Percentiles rank a stretch among this genome's conserved stretches.
phyloP scores from a whole-genome alignment of 83 land plant species.

The Isoetes engelmannii region DNA sequence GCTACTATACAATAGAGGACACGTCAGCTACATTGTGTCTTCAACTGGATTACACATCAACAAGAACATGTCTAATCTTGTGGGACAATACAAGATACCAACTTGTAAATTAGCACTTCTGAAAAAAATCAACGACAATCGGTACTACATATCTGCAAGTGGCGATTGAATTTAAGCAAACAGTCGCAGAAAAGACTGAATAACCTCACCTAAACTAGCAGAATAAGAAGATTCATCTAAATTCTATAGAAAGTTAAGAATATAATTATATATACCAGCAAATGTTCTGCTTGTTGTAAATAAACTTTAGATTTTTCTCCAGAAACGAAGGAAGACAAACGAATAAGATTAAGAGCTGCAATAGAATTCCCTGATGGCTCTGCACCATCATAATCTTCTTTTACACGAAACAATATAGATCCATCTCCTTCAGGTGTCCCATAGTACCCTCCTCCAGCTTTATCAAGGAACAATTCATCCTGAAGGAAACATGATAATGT shows the following conservation, averaged over 20 bases:
- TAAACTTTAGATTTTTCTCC: conserved; percentile 42
- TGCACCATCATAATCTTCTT: conserved; percentile 98
- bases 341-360: conserved; percentile 75
- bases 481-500: conserved; percentile 18
- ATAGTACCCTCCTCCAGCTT: conserved; percentile 82
- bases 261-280: conserved; percentile 49
- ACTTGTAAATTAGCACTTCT: no score
- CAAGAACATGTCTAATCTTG: no score
- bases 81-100: no score
- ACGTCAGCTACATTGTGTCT: no score
- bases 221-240: no score
- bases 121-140: no score
- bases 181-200: no score
- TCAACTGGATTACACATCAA: no score
- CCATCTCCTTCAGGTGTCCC: conserved; percentile 91
- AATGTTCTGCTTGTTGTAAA: conserved; percentile 67
- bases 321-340: conserved; percentile 53
- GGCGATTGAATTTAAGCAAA: no score
- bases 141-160: no score
- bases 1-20: no score
- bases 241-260: neutral
- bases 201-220: no score
- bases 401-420: conserved; percentile 79
- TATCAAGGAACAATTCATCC: conserved; percentile 88
- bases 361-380: conserved; percentile 98